phyloP scores from a whole-genome alignment of 345 rosid genomes.

The Murraya koenigii region DNA sequence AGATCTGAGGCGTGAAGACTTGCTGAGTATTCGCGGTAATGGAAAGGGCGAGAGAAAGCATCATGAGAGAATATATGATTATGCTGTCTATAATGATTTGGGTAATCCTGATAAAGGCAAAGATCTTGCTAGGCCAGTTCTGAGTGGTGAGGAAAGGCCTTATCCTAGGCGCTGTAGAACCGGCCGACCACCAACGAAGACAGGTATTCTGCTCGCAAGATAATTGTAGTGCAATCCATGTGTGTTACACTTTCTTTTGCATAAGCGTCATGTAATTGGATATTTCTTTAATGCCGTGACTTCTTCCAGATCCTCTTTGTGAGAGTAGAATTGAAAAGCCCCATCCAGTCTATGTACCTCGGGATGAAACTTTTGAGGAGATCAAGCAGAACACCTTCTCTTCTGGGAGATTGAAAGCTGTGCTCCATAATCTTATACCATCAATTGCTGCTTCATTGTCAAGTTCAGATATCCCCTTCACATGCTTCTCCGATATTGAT shows the following conservation, averaged over 20 bases:
- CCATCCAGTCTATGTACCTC: constrained; percentile 80
- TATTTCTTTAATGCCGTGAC: neutral
- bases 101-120: constrained; percentile 81
- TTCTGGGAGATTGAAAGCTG: constrained; percentile 81
- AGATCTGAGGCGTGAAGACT: constrained; percentile 72
- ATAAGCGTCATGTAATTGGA: neutral
- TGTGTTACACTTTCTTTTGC: neutral
- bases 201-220: constrained; percentile 37
- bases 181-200: constrained; percentile 66
- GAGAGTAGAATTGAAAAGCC: constrained; percentile 87
- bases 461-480: constrained; percentile 72
- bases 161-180: constrained; percentile 95
- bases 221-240: neutral
- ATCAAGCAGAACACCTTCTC: constrained; percentile 77
- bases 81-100: constrained; percentile 73
- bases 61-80: constrained; percentile 82
- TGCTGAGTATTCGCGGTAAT: constrained; percentile 59
- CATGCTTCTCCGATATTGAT: constrained; percentile 91
- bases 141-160: constrained; percentile 62
- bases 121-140: constrained; percentile 64
- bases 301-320: constrained; percentile 46
- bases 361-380: constrained; percentile 96
- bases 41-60: constrained; percentile 71
- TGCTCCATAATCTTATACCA: constrained; percentile 91
- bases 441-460: constrained; percentile 74